A percentile compares a stretch with the other conserved stretches of the same genome.
Conservation (phyloP, 2,329 filamentous ascomycete genomes). For the Fonsecaea monophora region DNA sequence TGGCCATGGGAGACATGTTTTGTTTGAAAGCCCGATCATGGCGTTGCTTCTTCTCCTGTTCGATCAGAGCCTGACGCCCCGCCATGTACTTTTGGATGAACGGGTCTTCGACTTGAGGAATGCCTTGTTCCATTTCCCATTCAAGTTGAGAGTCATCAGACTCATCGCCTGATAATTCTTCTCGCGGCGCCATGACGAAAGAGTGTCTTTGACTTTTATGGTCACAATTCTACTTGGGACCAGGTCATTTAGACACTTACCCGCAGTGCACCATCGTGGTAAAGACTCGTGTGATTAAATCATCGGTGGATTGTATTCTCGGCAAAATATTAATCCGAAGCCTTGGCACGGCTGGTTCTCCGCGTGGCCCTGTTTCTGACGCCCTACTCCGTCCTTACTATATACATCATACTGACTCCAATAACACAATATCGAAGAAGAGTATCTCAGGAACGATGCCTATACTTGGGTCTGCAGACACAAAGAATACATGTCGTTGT, state of each 20-base stretch:
- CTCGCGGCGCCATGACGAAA: constrained; percentile 20
- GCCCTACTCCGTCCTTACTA: neutral
- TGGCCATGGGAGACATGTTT: constrained; percentile 78
- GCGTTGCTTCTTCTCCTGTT: constrained; percentile 79
- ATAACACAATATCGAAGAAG: neutral
- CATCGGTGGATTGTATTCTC: neutral
- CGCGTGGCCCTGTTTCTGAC: neutral
- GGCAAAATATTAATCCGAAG: neutral
- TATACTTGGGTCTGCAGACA: neutral
- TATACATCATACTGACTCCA: neutral
- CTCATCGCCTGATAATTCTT: constrained; percentile 32
- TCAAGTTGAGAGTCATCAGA: constrained; percentile 39
- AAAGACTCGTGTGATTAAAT: constrained; percentile 6
- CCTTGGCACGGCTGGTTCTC: neutral
- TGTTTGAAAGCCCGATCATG: constrained; percentile 78
- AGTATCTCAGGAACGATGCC: neutral
- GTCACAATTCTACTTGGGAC: neutral
- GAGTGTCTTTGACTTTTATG: neutral
- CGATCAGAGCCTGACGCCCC: constrained; percentile 76
- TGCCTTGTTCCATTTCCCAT: constrained; percentile 51
- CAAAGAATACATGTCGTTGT: too few species aligned
- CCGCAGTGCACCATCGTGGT: neutral
- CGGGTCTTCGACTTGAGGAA: constrained; percentile 65
- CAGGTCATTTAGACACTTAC: neutral
- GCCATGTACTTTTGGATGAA: constrained; percentile 83